Percentiles rank a stretch among this genome's conserved stretches.
Evolutionary conservation across 306 rosid species (phyloP).

Genomic region (Trichosanthes cucumerina): DNA sequence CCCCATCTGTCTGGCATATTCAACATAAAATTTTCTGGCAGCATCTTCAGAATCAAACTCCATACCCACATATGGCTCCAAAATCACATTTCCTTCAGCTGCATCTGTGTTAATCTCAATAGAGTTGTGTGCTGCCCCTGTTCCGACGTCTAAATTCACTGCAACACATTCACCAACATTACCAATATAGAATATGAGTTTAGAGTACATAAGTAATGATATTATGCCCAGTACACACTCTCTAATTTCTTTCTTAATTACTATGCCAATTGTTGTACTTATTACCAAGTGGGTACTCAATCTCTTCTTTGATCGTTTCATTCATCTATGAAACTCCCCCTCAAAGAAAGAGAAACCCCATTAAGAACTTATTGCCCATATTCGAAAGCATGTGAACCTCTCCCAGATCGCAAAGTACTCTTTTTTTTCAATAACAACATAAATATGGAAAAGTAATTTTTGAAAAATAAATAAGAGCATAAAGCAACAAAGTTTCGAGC

Average conservation of each 20-base stretch:
- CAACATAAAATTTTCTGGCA: slow-evolving; percentile 59
- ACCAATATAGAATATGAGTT: background rate
- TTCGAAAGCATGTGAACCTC: background rate
- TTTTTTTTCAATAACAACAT: background rate
- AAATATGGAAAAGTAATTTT: background rate
- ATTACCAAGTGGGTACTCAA: background rate
- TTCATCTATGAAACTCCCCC: background rate
- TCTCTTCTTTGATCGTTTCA: background rate
- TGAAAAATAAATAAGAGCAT: background rate
- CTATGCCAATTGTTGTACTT: background rate
- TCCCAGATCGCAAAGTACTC: background rate
- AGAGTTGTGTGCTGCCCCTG: slow-evolving; percentile 27
- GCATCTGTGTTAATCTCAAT: slow-evolving; percentile 34
- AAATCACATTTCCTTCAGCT: slow-evolving; percentile 34
- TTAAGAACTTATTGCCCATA: background rate
- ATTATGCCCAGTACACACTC: background rate
- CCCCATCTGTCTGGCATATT: slow-evolving; percentile 67
- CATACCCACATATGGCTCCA: slow-evolving; percentile 80
- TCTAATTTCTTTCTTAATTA: background rate
- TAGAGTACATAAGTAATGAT: background rate
- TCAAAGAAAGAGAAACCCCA: background rate
- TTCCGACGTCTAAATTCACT: slow-evolving; percentile 53
- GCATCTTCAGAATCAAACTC: slow-evolving; percentile 77
- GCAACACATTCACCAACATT: slow-evolving; percentile 9
- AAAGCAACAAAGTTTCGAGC: background rate